A percentile compares a stretch with the other conserved stretches of the same genome.
phyloP scores from a whole-genome alignment of 139 green algal species.

The Edaphochlamys debaryana region DNA sequence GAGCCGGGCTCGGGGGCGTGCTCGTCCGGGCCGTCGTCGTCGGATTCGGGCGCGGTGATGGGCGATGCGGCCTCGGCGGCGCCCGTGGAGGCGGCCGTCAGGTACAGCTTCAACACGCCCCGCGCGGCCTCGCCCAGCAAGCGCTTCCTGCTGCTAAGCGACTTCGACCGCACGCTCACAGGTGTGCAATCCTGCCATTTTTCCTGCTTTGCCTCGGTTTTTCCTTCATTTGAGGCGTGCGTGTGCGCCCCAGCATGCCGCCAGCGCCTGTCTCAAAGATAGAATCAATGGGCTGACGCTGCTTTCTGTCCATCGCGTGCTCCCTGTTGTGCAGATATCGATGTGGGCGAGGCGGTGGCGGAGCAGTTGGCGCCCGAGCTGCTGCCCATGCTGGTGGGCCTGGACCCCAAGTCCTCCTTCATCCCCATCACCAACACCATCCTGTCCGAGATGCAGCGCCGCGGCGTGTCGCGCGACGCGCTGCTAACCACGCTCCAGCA shows the following conservation, averaged over 20 bases:
- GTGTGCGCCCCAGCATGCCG: too few relatives aligned
- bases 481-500: slow-evolving; percentile 69
- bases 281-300: too few relatives aligned
- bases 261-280: too few relatives aligned
- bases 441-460: slow-evolving; percentile 74
- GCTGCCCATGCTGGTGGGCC: slow-evolving; percentile 71
- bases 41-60: too few relatives aligned
- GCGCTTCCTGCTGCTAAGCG: slow-evolving; percentile 67
- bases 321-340: too few relatives aligned
- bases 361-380: slow-evolving; percentile 86
- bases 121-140: neutral
- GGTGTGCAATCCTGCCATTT: too few relatives aligned
- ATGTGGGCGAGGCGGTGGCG: slow-evolving; percentile 75
- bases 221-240: too few relatives aligned
- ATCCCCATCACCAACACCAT: slow-evolving; percentile 85
- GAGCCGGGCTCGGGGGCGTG: neutral
- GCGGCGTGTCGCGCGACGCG: slow-evolving; percentile 74
- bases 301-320: too few relatives aligned
- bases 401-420: slow-evolving; percentile 60
- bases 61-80: too few relatives aligned
- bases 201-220: too few relatives aligned
- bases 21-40: neutral
- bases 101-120: neutral
- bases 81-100: neutral
- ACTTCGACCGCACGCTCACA: slow-evolving; percentile 65